Conservation (phyloP, 148 eudicot species). For the Pouteria glomerata region DNA sequence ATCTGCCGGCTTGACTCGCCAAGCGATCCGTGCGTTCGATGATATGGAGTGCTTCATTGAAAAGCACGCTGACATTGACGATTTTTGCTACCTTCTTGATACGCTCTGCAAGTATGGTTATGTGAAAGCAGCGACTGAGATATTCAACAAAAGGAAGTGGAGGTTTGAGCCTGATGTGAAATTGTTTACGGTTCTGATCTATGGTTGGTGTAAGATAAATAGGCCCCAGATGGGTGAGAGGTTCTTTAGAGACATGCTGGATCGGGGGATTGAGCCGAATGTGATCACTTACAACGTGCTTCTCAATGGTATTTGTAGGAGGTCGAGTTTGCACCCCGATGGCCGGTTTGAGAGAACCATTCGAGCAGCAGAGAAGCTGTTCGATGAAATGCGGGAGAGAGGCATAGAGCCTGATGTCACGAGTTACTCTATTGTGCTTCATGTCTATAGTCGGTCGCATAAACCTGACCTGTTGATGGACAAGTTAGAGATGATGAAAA, state of each 20-base stretch:
- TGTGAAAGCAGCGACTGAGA: conserved; percentile 68
- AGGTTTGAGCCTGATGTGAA: conserved; percentile 45
- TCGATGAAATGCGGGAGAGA: conserved; percentile 76
- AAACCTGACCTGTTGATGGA: conserved; percentile 69
- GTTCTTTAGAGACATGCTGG: conserved; percentile 74
- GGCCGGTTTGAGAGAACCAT: conserved; percentile 69
- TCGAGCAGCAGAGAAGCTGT: conserved; percentile 62
- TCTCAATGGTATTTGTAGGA: conserved; percentile 83
- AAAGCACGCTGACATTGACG: conserved; percentile 8
- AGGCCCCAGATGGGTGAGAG: conserved; percentile 57
- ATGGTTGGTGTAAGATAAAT: conserved; percentile 81
- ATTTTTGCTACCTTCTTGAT: conserved; percentile 57
- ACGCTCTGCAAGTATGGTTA: conserved; percentile 85
- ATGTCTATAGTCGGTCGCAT: conserved; percentile 91
- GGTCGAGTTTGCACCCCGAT: conserved; percentile 77
- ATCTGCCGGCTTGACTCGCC: conserved; percentile 68
- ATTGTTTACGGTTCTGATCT: conserved; percentile 67
- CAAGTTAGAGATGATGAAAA: conserved; percentile 63
- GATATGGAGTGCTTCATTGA: conserved; percentile 66
- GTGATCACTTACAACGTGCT: conserved; percentile 77
- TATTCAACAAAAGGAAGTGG: conserved; percentile 54
- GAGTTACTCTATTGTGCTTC: conserved; percentile 81
- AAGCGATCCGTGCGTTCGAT: conserved; percentile 67
- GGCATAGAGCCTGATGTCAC: conserved; percentile 92
- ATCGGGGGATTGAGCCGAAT: conserved; percentile 65